Evolutionary conservation across 768 basidiomycete species (phyloP).

Genomic region (Boletales sp.): DNA sequence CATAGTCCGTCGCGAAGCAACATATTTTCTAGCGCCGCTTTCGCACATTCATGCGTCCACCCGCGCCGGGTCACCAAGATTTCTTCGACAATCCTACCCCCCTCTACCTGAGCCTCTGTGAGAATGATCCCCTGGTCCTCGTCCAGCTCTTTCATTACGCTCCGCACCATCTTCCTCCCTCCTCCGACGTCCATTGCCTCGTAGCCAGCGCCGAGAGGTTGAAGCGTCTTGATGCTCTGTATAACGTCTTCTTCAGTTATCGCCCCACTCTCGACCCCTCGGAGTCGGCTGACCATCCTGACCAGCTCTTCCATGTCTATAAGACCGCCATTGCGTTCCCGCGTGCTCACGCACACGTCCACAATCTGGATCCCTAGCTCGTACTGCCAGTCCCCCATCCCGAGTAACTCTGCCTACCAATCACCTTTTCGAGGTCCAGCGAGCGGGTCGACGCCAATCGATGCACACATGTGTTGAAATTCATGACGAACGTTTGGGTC

Average conservation of each 20-base stretch:
- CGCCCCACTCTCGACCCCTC: conserved; percentile 61
- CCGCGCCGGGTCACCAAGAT: conserved; percentile 55
- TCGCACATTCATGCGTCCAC: conserved; percentile 78
- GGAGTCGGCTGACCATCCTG: conserved; percentile 68
- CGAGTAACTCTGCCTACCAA: conserved; percentile 88
- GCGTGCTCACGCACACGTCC: conserved; percentile 83
- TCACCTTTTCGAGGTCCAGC: conserved; percentile 82
- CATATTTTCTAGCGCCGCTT: conserved; percentile 83
- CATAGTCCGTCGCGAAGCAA: conserved; percentile 86
- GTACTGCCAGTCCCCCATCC: conserved; percentile 91
- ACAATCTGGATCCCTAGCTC: conserved; percentile 95
- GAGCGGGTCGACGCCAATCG: conserved; percentile 92
- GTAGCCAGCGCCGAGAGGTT: conserved; percentile 90
- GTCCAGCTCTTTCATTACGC: conserved; percentile 87
- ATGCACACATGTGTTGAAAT: conserved; percentile 94
- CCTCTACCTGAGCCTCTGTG: conserved; percentile 62
- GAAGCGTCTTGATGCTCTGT: conserved; percentile 79
- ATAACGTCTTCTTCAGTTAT: conserved; percentile 85
- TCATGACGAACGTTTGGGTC: conserved; percentile 87
- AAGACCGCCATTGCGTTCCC: conserved; percentile 88
- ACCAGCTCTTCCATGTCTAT: conserved; percentile 87
- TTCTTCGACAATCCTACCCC: conserved; percentile 68
- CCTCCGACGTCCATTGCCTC: conserved; percentile 69
- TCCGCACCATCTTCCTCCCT: conserved; percentile 76
- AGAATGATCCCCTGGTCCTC: conserved; percentile 84